A percentile compares a stretch with the other conserved stretches of the same genome.
Evolutionary conservation across 805 yeast genomes (phyloP).

Genomic region (Candida dendrica): DNA sequence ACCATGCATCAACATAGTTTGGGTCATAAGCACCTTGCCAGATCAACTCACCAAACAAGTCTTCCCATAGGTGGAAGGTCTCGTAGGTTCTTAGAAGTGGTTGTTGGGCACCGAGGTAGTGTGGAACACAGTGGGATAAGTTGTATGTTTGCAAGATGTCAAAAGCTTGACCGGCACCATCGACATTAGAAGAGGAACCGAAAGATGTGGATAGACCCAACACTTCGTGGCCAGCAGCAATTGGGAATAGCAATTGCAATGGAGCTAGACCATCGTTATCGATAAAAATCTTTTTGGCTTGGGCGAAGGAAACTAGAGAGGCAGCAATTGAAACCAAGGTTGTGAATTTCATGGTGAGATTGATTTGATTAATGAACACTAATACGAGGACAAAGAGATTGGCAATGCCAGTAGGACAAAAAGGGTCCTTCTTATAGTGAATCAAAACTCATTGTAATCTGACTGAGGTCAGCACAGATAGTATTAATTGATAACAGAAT

Average conservation of each 20-base stretch:
- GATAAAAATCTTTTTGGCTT: conserved; percentile 30
- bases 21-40: conserved; percentile 36
- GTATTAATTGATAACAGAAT: too few species aligned
- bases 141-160: conserved; percentile 25
- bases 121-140: conserved; percentile 29
- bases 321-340: not conserved
- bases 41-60: conserved; percentile 29
- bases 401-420: too few species aligned
- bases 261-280: conserved; percentile 36
- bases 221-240: conserved; percentile 31
- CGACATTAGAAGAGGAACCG: conserved; percentile 33
- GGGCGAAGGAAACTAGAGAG: not conserved
- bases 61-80: conserved; percentile 32
- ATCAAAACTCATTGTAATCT: too few species aligned
- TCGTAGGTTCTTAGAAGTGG: conserved; percentile 32
- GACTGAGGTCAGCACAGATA: too few species aligned
- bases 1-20: conserved; percentile 24
- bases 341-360: not conserved
- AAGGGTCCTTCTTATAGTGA: too few species aligned
- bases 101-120: conserved; percentile 29
- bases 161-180: conserved; percentile 28
- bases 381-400: too few species aligned
- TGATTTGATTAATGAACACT: too few species aligned
- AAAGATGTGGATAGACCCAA: conserved; percentile 33
- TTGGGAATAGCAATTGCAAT: conserved; percentile 29